These are phyloP conservation scores for Bertia moriformis DNA, from an alignment of 2,329 filamentous ascomycete genomes.

Conservation along the genomic window DNA sequence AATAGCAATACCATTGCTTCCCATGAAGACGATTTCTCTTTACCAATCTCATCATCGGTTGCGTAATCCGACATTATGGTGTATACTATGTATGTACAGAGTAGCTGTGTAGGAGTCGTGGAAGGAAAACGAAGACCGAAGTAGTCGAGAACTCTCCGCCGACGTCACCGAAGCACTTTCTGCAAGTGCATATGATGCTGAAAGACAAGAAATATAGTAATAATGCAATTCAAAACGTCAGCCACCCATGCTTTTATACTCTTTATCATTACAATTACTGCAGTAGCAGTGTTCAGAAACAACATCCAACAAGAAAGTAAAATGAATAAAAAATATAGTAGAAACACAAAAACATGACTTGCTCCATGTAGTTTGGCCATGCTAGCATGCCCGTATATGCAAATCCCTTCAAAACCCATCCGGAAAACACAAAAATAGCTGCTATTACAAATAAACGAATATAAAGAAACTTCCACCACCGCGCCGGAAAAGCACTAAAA, in stretches of 20 bases:
- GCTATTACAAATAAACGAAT: not conserved
- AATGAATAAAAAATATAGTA: slow-evolving; percentile 1
- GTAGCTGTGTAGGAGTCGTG: no score
- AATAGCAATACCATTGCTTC: no score
- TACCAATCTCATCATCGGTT: no score
- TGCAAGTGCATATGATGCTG: no score
- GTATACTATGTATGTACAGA: no score
- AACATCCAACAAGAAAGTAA: not conserved
- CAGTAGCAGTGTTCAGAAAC: not conserved
- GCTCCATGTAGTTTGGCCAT: not conserved
- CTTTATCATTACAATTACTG: not conserved
- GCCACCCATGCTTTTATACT: slow-evolving; percentile 2
- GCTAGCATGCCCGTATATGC: not conserved
- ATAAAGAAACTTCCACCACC: not conserved
- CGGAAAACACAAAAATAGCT: not conserved
- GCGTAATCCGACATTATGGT: no score
- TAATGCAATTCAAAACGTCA: no score
- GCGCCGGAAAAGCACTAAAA: not conserved
- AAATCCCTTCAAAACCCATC: not conserved
- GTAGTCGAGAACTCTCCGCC: no score
- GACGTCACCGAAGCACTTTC: no score
- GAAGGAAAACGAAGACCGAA: no score
- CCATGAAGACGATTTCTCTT: no score
- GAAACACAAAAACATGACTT: not conserved
- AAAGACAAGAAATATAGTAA: no score